A percentile compares a stretch with the other conserved stretches of the same genome.
Conservation (phyloP, 73 alveolate genomes). For the Stentor coeruleus region DNA sequence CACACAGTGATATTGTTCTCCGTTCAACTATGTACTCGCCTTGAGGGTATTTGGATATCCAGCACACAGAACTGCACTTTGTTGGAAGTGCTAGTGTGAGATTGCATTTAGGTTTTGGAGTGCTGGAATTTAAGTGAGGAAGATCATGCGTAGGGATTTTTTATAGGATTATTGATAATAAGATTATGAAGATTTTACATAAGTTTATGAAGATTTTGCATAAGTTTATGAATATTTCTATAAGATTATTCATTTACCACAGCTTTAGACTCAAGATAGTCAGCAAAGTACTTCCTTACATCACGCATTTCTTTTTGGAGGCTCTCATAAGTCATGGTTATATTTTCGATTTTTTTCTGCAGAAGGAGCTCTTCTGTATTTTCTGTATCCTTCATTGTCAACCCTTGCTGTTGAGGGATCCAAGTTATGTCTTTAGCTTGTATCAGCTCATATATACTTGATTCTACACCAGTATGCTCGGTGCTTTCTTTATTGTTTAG, state of each 20-base stretch:
- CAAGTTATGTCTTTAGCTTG: slow-evolving; percentile 78
- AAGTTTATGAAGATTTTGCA: too few relatives aligned
- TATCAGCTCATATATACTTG: slow-evolving; percentile 74
- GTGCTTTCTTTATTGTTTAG: slow-evolving; percentile 79
- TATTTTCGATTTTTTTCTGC: background rate
- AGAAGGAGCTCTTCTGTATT: background rate
- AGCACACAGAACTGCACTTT: too few relatives aligned
- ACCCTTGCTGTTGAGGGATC: slow-evolving; percentile 69
- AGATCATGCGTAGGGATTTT: too few relatives aligned
- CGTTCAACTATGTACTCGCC: too few relatives aligned
- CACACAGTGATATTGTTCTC: too few relatives aligned
- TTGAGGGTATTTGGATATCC: too few relatives aligned
- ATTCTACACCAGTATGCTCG: slow-evolving; percentile 90
- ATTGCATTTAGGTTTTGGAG: too few relatives aligned
- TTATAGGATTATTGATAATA: too few relatives aligned
- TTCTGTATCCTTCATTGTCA: background rate
- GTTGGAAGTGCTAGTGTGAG: too few relatives aligned
- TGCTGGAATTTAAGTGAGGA: too few relatives aligned
- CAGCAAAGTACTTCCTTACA: background rate
- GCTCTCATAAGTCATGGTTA: background rate
- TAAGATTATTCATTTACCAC: background rate
- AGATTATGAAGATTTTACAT: too few relatives aligned
- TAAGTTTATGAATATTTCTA: too few relatives aligned
- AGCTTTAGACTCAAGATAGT: background rate
- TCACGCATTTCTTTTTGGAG: background rate